Evolutionary conservation across 768 basidiomycete species (phyloP), one percentile per base, ranked within the genome.

Genomic region (Rubroboletus satanas): DNA sequence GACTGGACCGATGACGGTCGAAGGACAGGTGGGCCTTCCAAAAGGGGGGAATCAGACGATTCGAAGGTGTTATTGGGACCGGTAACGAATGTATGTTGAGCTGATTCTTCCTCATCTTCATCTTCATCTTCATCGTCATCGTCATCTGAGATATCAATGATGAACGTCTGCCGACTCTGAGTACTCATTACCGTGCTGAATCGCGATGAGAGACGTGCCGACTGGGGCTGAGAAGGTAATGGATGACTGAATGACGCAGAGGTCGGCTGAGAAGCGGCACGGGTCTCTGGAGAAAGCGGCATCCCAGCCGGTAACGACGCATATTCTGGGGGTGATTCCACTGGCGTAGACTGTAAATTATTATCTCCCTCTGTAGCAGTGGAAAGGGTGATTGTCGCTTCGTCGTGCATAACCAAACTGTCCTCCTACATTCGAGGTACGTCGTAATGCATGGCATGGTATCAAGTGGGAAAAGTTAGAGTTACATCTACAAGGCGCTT

Each of bases 71-170:
- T 35, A 28, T 38, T 26, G 10, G 47, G 14, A 14, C 12, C 38
- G 14, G 28, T n/a, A 33, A 55, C 39, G 11, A 7, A 33, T 12
- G 45, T 9, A 32, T 45, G 42, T 1, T 42, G 31, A 33, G 15
- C 18, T 41, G 36, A 23, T 23, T 52, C 62, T 32, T 56, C 66
- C 17, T 51, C 59, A 4, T 62, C 64, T 4, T 68, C 70, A 1
- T 56, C 66, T 15, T 51, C 59, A 4, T 62, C 64, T 4, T 68
- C 70, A 1, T 64, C 64, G 0, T 67, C 66, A 0, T 71, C 69
- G 7, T 70, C 68, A 45, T 66, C 71, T 7, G 66, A 66, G 21
- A 71, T 69, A 26, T 73, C 66, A 38, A 71, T 72, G 36, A 73
- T 52, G 45, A 72, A 58, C 15, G 66, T 50, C 49, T 71, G 62